These are phyloP conservation scores for Lachnellula subtilissima DNA, from an alignment of 2,329 filamentous ascomycete genomes.

Conservation along the genomic window DNA sequence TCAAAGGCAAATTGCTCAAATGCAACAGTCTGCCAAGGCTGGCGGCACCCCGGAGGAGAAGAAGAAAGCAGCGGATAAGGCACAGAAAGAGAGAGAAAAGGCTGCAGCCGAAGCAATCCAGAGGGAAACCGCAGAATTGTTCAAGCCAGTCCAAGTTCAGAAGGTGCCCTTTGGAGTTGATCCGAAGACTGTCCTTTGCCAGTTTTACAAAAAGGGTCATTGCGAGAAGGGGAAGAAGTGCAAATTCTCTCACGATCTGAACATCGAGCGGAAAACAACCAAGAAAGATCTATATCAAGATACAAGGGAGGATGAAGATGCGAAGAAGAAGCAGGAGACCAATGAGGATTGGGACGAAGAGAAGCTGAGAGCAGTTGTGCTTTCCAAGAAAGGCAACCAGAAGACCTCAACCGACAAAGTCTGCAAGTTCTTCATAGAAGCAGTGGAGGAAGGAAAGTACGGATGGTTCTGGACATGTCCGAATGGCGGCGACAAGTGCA, in stretches of 20 bases:
- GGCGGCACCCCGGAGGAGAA: slow-evolving; percentile 86
- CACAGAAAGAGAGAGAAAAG: slow-evolving; percentile 78
- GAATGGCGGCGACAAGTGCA: slow-evolving; percentile 95
- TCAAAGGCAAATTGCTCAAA: slow-evolving; percentile 84
- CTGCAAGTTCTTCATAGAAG: slow-evolving; percentile 97
- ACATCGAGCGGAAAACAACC: slow-evolving; percentile 83
- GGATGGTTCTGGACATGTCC: slow-evolving; percentile 99
- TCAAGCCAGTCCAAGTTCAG: slow-evolving; percentile 90
- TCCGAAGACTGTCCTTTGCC: slow-evolving; percentile 93
- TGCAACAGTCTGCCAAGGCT: slow-evolving; percentile 67
- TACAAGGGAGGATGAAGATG: slow-evolving; percentile 65
- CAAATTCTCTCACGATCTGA: slow-evolving; percentile 92
- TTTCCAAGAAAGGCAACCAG: slow-evolving; percentile 97
- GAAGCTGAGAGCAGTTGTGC: slow-evolving; percentile 82
- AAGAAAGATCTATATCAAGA: slow-evolving; percentile 93
- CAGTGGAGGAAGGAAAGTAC: slow-evolving; percentile 97
- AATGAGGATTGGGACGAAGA: slow-evolving; percentile 98
- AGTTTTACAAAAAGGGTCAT: slow-evolving; percentile 95
- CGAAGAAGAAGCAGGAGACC: slow-evolving; percentile 81
- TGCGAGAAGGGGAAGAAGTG: slow-evolving; percentile 98
- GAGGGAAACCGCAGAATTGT: slow-evolving; percentile 72
- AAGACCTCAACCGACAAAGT: slow-evolving; percentile 95
- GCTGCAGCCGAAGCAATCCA: slow-evolving; percentile 80
- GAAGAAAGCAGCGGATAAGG: slow-evolving; percentile 65
- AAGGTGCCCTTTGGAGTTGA: slow-evolving; percentile 98